Evolutionary conservation across 225 moss, liverwort and hornwort genomes (phyloP).

Genomic region (Takakia lepidozioides): DNA sequence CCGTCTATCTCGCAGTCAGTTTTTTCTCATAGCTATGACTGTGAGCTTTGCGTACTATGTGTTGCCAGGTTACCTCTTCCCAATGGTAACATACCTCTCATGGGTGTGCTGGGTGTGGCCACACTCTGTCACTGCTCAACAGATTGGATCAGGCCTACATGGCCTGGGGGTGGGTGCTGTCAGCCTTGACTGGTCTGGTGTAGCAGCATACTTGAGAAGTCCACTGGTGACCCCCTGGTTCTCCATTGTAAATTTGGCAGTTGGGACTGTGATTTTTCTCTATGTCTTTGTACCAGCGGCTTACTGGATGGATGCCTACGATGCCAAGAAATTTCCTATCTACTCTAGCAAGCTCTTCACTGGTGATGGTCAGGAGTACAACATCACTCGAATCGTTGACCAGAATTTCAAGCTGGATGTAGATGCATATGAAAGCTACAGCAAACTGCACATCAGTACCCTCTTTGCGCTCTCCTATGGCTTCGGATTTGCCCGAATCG

Average conservation of each 20-base stretch:
- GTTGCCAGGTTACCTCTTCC: constrained; percentile 40
- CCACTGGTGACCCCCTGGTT: constrained; percentile 38
- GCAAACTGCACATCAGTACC: constrained; percentile 29
- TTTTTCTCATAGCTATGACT: constrained; percentile 21
- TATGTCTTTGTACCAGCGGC: constrained; percentile 27
- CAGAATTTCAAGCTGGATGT: constrained; percentile 24
- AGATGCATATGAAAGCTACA: constrained; percentile 21
- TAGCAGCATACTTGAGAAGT: constrained; percentile 21
- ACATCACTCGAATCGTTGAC: constrained; percentile 19
- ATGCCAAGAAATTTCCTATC: constrained; percentile 39
- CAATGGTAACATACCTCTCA: constrained; percentile 41
- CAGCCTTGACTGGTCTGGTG: constrained; percentile 33
- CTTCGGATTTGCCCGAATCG: constrained; percentile 36
- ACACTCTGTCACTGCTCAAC: constrained; percentile 30
- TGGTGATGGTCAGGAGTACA: constrained; percentile 22
- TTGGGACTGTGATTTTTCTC: constrained; percentile 19
- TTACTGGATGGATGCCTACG: constrained; percentile 26
- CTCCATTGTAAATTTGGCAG: constrained; percentile 24
- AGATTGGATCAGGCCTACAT: constrained; percentile 33
- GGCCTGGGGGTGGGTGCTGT: constrained; percentile 40
- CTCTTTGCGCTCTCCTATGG: constrained; percentile 45
- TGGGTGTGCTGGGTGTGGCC: constrained; percentile 60
- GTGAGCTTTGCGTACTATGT: constrained; percentile 38
- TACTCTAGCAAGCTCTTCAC: constrained; percentile 40
- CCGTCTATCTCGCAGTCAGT: constrained; percentile 36